Evolutionary conservation across 768 basidiomycete species (phyloP).

Genomic region (Tulasnella sp.): DNA sequence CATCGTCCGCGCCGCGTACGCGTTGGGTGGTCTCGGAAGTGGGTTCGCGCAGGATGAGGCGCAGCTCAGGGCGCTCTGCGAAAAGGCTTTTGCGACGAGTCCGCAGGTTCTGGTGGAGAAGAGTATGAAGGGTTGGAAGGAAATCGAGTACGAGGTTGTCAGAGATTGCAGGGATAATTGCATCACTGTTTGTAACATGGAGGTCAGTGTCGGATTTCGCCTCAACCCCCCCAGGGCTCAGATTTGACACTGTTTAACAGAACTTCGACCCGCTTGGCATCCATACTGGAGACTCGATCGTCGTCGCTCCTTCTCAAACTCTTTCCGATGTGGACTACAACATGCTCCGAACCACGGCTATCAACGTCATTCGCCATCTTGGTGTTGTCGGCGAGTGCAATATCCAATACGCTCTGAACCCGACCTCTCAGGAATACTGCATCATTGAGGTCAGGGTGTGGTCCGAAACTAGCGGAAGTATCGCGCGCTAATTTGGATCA

Average conservation of each 20-base stretch:
- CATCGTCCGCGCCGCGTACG: constrained; percentile 95
- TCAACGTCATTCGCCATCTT: constrained; percentile 97
- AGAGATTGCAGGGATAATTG: constrained; percentile 97
- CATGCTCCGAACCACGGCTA: constrained; percentile 96
- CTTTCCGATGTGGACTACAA: constrained; percentile 99
- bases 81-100: constrained; percentile 94
- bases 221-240: too few relatives aligned
- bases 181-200: constrained; percentile 99
- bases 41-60: constrained; percentile 93
- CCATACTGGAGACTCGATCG: constrained; percentile 98
- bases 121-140: constrained; percentile 99
- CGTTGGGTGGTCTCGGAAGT: constrained; percentile 90
- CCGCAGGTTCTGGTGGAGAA: constrained; percentile 98
- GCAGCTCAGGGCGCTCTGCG: constrained; percentile 84
- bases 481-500: not conserved
- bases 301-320: constrained; percentile 95
- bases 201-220: too few relatives aligned
- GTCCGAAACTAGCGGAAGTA: too few relatives aligned
- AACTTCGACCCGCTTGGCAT: constrained; percentile 99
- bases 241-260: constrained; percentile 44
- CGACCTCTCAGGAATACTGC: constrained; percentile 91
- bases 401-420: constrained; percentile 97
- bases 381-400: constrained; percentile 98
- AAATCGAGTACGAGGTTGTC: constrained; percentile 99
- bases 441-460: constrained; percentile 83